Evolutionary conservation across 1,284 basidiomycete genomes (phyloP), one percentile per base, ranked within the genome.

Genomic region (Cerioporus squamosus): DNA sequence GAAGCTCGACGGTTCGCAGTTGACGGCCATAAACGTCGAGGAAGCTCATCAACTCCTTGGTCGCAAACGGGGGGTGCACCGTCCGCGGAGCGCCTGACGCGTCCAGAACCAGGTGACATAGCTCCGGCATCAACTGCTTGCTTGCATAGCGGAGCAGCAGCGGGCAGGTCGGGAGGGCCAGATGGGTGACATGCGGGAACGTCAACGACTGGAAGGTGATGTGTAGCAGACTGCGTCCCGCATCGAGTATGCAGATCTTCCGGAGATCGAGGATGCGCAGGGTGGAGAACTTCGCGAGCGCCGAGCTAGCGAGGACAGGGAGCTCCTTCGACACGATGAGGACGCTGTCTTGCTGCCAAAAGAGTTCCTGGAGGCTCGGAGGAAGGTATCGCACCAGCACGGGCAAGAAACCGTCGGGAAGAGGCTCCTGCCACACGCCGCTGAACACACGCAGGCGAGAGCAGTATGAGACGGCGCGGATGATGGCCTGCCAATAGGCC

Each of bases 1-100:
- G 73, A 29, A 83, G 71, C 61, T 81, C 77, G 50, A 82, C 71
- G 18, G 67, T 71, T 31, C 63, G 66, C 18, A 83, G 69, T 20
- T 71, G 74, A 5, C 67, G 53, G 0, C 81, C 81, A 59, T 83
- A 80, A 9, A 54, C 66, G 17, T 71, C 62, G 48, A 84, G 73
- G 58, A 83, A 79, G 12, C 58, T 66, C 29, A 64, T 59, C 39
- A 82, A 61, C 42, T 64, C 61, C 53, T 53, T 65, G 17, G 59
- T 47, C 36, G 55, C 58, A 43, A 53, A 55, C 22, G 61, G 59
- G 38, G 54, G 55, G 39, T 57, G 61, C 22, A 54, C 60, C 10
- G 55, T 59, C 22, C 55, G 51, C 33, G 55, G 61, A 23, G 55
- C 58, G 49, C 53, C 61, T 4, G 64, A 53, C 0, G 62, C 62